Conservation (phyloP, 1,284 basidiomycete species). For the Cerioporus squamosus region DNA sequence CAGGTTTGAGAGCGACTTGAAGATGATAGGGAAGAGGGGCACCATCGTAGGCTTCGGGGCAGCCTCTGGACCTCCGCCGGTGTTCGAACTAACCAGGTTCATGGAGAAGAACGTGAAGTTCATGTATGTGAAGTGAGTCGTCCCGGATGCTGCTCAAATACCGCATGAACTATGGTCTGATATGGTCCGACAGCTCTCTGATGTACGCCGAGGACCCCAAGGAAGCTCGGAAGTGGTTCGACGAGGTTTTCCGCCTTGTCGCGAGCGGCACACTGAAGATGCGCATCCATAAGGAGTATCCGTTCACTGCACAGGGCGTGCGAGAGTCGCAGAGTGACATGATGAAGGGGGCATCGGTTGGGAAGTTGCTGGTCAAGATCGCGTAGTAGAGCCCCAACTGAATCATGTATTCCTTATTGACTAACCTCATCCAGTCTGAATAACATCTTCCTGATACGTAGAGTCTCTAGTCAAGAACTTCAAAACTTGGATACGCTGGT, state of each 20-base stretch:
- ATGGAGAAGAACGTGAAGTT: slow-evolving; percentile 84
- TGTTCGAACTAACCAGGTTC: slow-evolving; percentile 77
- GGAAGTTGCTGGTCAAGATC: slow-evolving; percentile 80
- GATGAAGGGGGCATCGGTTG: slow-evolving; percentile 73
- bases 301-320: slow-evolving; percentile 82
- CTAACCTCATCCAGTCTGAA: too few species aligned
- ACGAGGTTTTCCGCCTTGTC: slow-evolving; percentile 73
- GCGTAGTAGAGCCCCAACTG: too few species aligned
- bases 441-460: too few species aligned
- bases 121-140: slow-evolving; percentile 73
- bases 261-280: slow-evolving; percentile 68
- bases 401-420: too few species aligned
- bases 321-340: slow-evolving; percentile 83
- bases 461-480: too few species aligned
- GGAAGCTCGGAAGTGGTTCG: slow-evolving; percentile 69
- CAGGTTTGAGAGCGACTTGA: slow-evolving; percentile 83
- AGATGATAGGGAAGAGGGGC: slow-evolving; percentile 39
- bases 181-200: not conserved
- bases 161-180: slow-evolving; percentile 30
- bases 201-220: slow-evolving; percentile 69
- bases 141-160: too few species aligned
- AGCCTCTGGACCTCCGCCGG: slow-evolving; percentile 80
- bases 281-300: slow-evolving; percentile 79
- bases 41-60: slow-evolving; percentile 90
- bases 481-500: too few species aligned